Base-by-base conservation (phyloP, 2,329 filamentous ascomycete species). In the Lachnellula hyalina region DNA sequence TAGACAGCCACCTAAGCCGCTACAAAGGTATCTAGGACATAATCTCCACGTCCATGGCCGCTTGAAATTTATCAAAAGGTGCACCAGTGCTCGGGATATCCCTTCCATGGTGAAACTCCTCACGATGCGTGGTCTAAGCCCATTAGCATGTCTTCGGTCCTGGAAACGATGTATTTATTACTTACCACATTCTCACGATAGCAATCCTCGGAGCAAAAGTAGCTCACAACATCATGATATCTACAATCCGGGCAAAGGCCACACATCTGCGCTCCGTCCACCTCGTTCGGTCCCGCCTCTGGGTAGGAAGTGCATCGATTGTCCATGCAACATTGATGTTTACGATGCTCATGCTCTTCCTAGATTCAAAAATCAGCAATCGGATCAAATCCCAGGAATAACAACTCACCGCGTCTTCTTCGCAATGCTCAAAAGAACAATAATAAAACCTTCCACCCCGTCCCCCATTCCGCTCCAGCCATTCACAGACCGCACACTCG, bases 401-500 rank as follows among this genome's bases (percentile, higher is more conserved):
- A 50, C 14, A 40, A 57, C 59, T 54, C 44, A 65, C 64, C 47
- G 63, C 63, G 54, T 65, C 64, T 32, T 62, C 60, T 38, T 62
- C 51, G n/a, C 60, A 63, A 59, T 68, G 65, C 28, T 63, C 59
- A 1, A 58, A 36, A 35, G 57, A 65, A 47, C 66, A 68, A 50
- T 68, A 68, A 54, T 60, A 61, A 32, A 41, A 55, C 15, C 21
- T 54, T 1, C 55, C 55, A 15, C 51, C 59, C 28, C 56, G 46
- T 11, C 54, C 54, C 23, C 60, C 59, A 47, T 64, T 60, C 8
- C 49, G 38, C 25, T 55, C 55, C 36, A 68, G 42, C 66, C 66
- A 68, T 11, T 65, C 63, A 36, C 66, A 68, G 21, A 68, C 45
- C 6, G 60, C 61, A 60, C 66, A 68, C 40, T 67, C 61, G 17